These are phyloP conservation scores for Tricholoma hemisulphureum DNA, from an alignment of 768 basidiomycete genomes.

Conservation along the genomic window DNA sequence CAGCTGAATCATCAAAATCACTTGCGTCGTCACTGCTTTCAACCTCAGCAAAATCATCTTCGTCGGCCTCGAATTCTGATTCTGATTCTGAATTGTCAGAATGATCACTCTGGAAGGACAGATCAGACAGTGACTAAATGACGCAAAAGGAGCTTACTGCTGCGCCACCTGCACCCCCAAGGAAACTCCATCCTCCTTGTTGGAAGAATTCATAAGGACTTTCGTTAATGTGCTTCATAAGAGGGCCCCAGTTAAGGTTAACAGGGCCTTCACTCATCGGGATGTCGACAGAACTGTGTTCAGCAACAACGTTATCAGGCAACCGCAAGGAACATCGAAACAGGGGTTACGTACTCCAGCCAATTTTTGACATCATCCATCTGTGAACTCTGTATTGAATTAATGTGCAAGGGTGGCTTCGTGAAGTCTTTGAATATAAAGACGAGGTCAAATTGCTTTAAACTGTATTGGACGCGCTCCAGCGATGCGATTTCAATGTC, in stretches of 20 bases:
- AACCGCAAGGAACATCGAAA: slow-evolving; percentile 4
- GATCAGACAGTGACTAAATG: background rate
- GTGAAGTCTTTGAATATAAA: slow-evolving; percentile 97
- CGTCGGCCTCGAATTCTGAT: slow-evolving; percentile 56
- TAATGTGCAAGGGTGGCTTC: slow-evolving; percentile 89
- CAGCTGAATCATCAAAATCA: slow-evolving; percentile 67
- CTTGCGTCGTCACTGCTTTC: slow-evolving; percentile 59
- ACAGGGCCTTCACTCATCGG: slow-evolving; percentile 94
- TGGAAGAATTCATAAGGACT: slow-evolving; percentile 95
- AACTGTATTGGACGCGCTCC: slow-evolving; percentile 93
- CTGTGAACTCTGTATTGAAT: slow-evolving; percentile 86
- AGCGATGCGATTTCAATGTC: slow-evolving; percentile 97
- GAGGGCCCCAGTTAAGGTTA: slow-evolving; percentile 96
- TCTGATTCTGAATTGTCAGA: slow-evolving; percentile 48
- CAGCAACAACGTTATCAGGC: slow-evolving; percentile 3
- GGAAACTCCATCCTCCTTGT: slow-evolving; percentile 93
- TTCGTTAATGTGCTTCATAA: slow-evolving; percentile 99
- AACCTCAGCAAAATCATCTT: slow-evolving; percentile 54
- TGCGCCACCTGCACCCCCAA: slow-evolving; percentile 67
- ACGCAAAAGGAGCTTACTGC: slow-evolving; percentile 49
- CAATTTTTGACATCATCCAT: slow-evolving; percentile 99
- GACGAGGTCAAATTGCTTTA: slow-evolving; percentile 98
- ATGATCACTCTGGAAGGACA: slow-evolving; percentile 35
- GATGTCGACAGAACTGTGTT: slow-evolving; percentile 92
- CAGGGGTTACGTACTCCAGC: slow-evolving; percentile 81